Base-by-base conservation (phyloP, 1,284 basidiomycete genomes). In the Porogramme epimiltina region DNA sequence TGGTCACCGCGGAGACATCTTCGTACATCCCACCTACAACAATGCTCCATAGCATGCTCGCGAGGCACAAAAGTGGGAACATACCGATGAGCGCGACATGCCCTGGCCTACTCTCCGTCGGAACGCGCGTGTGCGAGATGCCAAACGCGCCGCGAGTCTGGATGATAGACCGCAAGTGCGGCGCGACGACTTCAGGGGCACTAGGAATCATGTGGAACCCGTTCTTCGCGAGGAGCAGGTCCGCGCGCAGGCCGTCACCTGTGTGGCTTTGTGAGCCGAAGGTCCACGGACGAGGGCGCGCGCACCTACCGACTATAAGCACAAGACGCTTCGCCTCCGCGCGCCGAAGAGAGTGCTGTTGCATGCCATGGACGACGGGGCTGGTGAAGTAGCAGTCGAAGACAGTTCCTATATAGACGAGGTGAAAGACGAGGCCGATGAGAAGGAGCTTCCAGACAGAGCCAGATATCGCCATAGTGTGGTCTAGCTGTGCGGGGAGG, bases 371-470 rank as follows among this genome's bases (percentile, higher is more conserved):
- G 22, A 88, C 85, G 5, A 90, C 87, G 0, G 89, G 87, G 56
- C 85, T 88, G 20, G 84, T 89, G 63, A 95, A 95, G 69, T 95
- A 95, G 69, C 93, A 93, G 71, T 95, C 91, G 69, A 95, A 95
- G 26, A 95, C 84, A 22, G 86, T 83, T 51, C 79, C 76, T 55
- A 91, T 84, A 67, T 83, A 90, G 8, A 85, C 73, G 45, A 90
- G 66, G 66, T 93, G 91, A 64, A 93, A 92, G 20, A 87, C 62
- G 25, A 93, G 75, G 23, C 88, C 89, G 31, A 89, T 67, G 20
- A 81, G 53, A 18, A 93, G 76, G 11, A 91, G 71, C n/a, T 50
- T 49, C 57, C 57, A 59, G 38, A 59, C 52, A 28, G 57, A 54
- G 24, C 24, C 46, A 23, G 49, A 37, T n/a, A 47, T 44, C 15